Conservation (phyloP, 148 eudicot species). For the Silene conica region DNA sequence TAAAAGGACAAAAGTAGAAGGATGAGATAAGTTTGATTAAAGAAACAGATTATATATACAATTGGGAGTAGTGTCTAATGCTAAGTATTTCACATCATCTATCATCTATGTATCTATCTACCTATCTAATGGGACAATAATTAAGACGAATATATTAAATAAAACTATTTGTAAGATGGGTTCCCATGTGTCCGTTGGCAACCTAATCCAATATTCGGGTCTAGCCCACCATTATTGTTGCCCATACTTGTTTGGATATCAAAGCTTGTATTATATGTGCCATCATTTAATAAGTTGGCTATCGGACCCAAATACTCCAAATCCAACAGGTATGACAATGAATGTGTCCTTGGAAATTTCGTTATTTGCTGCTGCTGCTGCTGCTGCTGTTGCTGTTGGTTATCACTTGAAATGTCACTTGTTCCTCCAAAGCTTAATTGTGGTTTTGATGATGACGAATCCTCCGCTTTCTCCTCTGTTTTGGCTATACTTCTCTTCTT, state of each 20-base stretch:
- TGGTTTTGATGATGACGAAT: slow-evolving; percentile 15
- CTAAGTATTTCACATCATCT: too few species aligned
- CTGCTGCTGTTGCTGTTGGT: slow-evolving; percentile 25
- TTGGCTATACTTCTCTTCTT: slow-evolving; percentile 58
- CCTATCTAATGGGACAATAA: too few species aligned
- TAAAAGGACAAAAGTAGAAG: too few species aligned
- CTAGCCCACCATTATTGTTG: slow-evolving; percentile 16
- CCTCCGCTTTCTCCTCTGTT: slow-evolving; percentile 44
- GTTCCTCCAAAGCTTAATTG: slow-evolving; percentile 24
- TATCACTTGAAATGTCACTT: slow-evolving; percentile 18
- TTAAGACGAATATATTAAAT: too few species aligned
- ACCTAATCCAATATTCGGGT: slow-evolving; percentile 23
- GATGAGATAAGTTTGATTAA: too few species aligned
- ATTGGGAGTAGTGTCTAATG: too few species aligned
- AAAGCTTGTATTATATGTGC: slow-evolving; percentile 28
- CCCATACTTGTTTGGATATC: slow-evolving; percentile 34
- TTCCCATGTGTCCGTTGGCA: slow-evolving; percentile 34
- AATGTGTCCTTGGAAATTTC: slow-evolving; percentile 63
- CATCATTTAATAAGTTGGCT: slow-evolving; percentile 56
- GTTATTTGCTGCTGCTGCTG: slow-evolving; percentile 19
- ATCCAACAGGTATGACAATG: slow-evolving; percentile 64
- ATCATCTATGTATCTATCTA: too few species aligned
- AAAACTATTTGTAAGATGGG: slow-evolving; percentile 26
- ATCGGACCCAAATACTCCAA: slow-evolving; percentile 62
- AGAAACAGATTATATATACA: too few species aligned